A percentile compares a stretch with the other conserved stretches of the same genome.
These are phyloP conservation scores for Heimioporus sp. DNA, from an alignment of 768 basidiomycete species.

Conservation along the genomic window DNA sequence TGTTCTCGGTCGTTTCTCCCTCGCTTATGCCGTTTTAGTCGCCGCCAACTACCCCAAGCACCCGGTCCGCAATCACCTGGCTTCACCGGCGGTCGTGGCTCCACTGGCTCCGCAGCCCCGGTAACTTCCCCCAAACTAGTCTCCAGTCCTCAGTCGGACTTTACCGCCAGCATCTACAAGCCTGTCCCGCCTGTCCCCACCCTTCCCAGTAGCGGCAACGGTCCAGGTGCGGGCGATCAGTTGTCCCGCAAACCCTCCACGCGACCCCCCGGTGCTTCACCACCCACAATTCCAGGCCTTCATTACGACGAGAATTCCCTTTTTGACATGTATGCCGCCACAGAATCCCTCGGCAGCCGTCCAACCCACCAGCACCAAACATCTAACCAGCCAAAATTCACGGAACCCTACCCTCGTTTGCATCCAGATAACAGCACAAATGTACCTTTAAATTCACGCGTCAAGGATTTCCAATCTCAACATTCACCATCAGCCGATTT, in stretches of 20 bases:
- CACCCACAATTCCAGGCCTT: slow-evolving; percentile 27
- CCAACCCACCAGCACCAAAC: slow-evolving; percentile 20
- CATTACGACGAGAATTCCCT: slow-evolving; percentile 23
- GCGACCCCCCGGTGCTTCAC: slow-evolving; percentile 28
- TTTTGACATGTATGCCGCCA: slow-evolving; percentile 23
- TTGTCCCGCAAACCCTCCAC: slow-evolving; percentile 19
- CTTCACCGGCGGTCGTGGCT: slow-evolving; percentile 15
- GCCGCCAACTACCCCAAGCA: slow-evolving; percentile 29
- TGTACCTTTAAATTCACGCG: slow-evolving; percentile 12
- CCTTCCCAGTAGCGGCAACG: slow-evolving; percentile 8
- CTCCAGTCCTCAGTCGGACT: slow-evolving; percentile 15
- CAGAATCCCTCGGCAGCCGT: slow-evolving; percentile 12
- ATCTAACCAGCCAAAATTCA: slow-evolving; percentile 17
- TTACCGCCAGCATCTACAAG: slow-evolving; percentile 25
- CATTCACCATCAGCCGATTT: slow-evolving; percentile 20
- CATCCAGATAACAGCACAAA: slow-evolving; percentile 12
- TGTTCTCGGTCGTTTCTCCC: not conserved
- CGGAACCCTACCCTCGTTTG: slow-evolving; percentile 16
- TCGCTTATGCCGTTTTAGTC: slow-evolving; percentile 15
- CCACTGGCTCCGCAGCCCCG: slow-evolving; percentile 20
- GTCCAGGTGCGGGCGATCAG: slow-evolving; percentile 14
- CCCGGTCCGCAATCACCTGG: slow-evolving; percentile 17
- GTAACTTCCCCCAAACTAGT: slow-evolving; percentile 17
- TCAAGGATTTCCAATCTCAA: slow-evolving; percentile 10
- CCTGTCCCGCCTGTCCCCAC: slow-evolving; percentile 30